A percentile compares a stretch with the other conserved stretches of the same genome.
phyloP scores from a whole-genome alignment of 1,284 basidiomycete genomes.

The Sanghuangporus sanghuang region DNA sequence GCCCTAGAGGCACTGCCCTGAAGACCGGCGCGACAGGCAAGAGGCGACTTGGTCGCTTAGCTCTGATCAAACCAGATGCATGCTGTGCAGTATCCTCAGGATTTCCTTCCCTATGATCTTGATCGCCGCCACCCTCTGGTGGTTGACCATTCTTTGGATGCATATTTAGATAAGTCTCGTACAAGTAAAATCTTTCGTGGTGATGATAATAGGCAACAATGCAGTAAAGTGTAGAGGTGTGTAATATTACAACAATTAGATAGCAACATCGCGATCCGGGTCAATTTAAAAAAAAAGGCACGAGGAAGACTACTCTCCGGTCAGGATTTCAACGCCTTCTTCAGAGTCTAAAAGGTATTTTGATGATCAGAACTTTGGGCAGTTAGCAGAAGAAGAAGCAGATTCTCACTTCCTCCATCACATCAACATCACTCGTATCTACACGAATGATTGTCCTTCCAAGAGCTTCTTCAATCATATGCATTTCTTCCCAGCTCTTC shows the following conservation, averaged over 20 bases:
- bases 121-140: neutral
- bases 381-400: neutral
- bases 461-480: slow-evolving; percentile 74
- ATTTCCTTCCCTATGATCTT: neutral
- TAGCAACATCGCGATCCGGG: neutral
- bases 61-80: neutral
- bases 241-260: neutral
- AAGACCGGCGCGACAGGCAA: slow-evolving; percentile 1
- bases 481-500: slow-evolving; percentile 80
- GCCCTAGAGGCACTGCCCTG: slow-evolving; percentile 4
- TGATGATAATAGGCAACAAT: neutral
- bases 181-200: neutral
- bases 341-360: slow-evolving; percentile 53
- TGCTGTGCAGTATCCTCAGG: neutral
- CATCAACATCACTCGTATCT: slow-evolving; percentile 80
- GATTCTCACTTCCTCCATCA: slow-evolving; percentile 75
- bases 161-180: neutral
- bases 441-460: slow-evolving; percentile 77
- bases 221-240: neutral
- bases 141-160: neutral
- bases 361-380: neutral
- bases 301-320: neutral
- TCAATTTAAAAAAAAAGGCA: neutral
- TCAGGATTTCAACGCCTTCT: slow-evolving; percentile 58
- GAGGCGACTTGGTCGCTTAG: neutral